Base-by-base conservation (phyloP, 176 grass and related monocot genomes). In the Triticum aestivum region DNA sequence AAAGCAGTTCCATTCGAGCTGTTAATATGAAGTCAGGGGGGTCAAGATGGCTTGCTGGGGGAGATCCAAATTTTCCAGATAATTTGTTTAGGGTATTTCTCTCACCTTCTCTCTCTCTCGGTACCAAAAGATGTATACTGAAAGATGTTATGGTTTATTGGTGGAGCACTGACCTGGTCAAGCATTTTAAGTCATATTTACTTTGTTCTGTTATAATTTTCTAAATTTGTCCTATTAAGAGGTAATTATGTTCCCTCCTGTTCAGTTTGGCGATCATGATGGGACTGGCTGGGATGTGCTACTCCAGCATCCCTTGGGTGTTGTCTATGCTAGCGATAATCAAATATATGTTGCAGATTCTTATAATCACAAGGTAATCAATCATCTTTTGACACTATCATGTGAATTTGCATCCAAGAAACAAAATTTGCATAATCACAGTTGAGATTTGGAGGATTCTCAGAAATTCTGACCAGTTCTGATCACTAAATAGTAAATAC, bases 51-150 rank as follows among this genome's bases (percentile, higher is more conserved):
- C 90, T 98, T 62, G 97, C 92, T 88, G 97, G 97, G 83, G 96
- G 97, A 51, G 97, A 98, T 73, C 85, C 94, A 71, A 69, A 87
- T 35, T 91, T 98, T 82, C 79, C 94, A 83, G 97, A 98, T 69
- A 98, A 98, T 82, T 96, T 98, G 73, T 98, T 98, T 88, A 96
- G 92, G 92, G 97, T 98, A 98, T 73, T 68, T 82, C 73, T 91
- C 44, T 76, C 73, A 78, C 34, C 51, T 18, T 54, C 51, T 54
- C 45, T 14, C 45, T 47, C 45, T 47, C 47, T 51, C 12, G 13
- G 47, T 51, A 51, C 41, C 41, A 42, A 42, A 42, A 42, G 41
- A 42, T 42, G 41, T 10, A 42, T 77, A 76, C 61, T 47, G 14
- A 65, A 79, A 74, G 2, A 70, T 76, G 23, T 65, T 47, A 11